phyloP scores from a whole-genome alignment of 805 yeast genomes.

The Metschnikowia borealis region DNA sequence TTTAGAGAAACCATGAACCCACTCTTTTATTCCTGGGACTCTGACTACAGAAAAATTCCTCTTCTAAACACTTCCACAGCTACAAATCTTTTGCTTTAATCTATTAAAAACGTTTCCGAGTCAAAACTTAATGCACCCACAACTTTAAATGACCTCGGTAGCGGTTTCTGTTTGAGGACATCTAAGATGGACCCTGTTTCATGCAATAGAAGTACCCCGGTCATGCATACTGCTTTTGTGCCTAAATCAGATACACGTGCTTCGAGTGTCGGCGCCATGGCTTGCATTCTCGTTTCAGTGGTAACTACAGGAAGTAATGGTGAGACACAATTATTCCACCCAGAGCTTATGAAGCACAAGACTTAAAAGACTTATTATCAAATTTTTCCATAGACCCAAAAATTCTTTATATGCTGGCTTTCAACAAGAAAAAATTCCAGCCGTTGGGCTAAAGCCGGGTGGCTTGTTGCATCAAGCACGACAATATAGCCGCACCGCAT shows the following conservation, averaged over 20 bases:
- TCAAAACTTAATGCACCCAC: neutral
- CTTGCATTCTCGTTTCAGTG: neutral
- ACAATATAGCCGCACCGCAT: slow-evolving; percentile 1
- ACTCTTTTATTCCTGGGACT: neutral
- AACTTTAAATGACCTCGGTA: neutral
- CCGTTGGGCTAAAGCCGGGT: neutral
- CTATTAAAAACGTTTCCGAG: neutral
- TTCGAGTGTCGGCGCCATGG: neutral
- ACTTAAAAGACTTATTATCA: neutral
- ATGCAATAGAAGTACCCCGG: slow-evolving; percentile 1
- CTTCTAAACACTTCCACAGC: neutral
- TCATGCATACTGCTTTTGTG: neutral
- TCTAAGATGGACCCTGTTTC: neutral
- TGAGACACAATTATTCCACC: neutral
- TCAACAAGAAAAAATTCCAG: neutral
- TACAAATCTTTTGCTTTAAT: neutral
- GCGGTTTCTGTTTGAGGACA: neutral
- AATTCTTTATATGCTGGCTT: neutral
- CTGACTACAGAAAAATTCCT: neutral
- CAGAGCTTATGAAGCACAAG: neutral
- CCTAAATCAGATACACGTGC: neutral
- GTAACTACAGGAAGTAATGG: neutral
- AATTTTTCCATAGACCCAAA: neutral
- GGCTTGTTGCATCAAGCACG: slow-evolving; percentile 1
- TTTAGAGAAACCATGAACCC: neutral